Evolutionary conservation across 2,329 filamentous ascomycete species (phyloP), one percentile per base, ranked within the genome.

Genomic region (Microthyrium microscopicum): DNA sequence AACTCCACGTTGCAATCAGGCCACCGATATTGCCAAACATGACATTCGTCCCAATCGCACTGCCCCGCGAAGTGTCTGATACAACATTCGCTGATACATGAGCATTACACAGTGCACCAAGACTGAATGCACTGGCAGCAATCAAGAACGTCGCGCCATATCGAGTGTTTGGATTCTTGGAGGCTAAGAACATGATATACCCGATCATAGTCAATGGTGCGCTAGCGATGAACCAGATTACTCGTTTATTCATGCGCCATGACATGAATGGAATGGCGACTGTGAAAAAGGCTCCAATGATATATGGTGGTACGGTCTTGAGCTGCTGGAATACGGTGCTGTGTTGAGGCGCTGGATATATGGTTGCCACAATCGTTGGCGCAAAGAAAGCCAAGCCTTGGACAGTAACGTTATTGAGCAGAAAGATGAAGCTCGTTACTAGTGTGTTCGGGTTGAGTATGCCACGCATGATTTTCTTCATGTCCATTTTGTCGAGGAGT

Each of bases 141-240:
- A 80, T 72, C 36, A 82, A 51, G 52, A 82, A 83, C 0, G 73
- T 77, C 0, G 75, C 77, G 1, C 66, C 76, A 47, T 82, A 83
- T 13, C 74, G 67, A 2, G 71, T 66, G 19, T 57, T 54, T 0
- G 60, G 40, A 32, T 66, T 39, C 3, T 39, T 21, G n/a, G 29
- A 29, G 20, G 29, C 29, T 11, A 39, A 36, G 25, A 39, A 39
- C 34, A 39, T 39, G 29, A 39, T 39, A 26, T 81, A 71, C 0
- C 77, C 77, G 3, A 65, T 48, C 63, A 82, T 79, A 42, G 75
- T 68, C 5, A 79, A 48, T 0, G 75, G 74, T 0, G 73, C 65
- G 2, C 61, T 61, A 8, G 62, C 35, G 29, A 76, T 62, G 46
- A 79, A 64, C 49, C 77, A 71, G 28, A 75, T 57, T 24, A 68